Conservation (phyloP, 768 basidiomycete species). For the Chalciporus piperatus region DNA sequence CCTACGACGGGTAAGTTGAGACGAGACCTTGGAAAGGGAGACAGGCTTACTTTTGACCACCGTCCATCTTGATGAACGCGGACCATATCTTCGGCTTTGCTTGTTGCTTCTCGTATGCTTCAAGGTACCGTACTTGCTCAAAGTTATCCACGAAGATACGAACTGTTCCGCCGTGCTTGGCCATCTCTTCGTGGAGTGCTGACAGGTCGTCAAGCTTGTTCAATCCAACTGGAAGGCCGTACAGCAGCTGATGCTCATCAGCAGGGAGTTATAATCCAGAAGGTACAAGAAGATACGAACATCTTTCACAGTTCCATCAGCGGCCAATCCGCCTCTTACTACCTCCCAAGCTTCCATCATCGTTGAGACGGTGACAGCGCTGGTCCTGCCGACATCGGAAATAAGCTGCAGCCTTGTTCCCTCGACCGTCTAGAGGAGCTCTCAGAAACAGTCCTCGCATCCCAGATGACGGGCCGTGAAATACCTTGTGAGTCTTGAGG, state of each 20-base stretch:
- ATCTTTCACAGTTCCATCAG: conserved; percentile 74
- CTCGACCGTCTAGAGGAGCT: conserved; percentile 58
- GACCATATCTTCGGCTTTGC: conserved; percentile 56
- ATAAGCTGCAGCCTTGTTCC: conserved; percentile 68
- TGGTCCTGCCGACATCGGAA: conserved; percentile 49
- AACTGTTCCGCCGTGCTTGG: conserved; percentile 52
- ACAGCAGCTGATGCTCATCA: conserved; percentile 57
- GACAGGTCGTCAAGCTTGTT: conserved; percentile 76
- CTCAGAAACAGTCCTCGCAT: conserved; percentile 3
- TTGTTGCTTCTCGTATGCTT: conserved; percentile 51
- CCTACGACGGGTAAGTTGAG: conserved; percentile 37
- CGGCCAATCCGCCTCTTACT: conserved; percentile 60
- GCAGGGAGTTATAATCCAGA: conserved; percentile 1
- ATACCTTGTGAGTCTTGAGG: conserved; percentile 81
- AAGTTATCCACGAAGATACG: conserved; percentile 76
- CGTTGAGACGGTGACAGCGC: conserved; percentile 77
- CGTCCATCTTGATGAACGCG: conserved; percentile 78
- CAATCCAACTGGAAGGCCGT: conserved; percentile 67
- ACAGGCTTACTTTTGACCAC: conserved; percentile 63
- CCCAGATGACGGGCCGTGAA: neutral
- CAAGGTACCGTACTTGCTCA: conserved; percentile 64
- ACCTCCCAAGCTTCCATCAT: conserved; percentile 80
- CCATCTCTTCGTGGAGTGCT: conserved; percentile 53
- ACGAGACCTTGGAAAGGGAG: neutral
- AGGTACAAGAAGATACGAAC: conserved; percentile 40